Evolutionary conservation across 345 rosid genomes (phyloP).

Genomic region (Gossypioides kirkii): DNA sequence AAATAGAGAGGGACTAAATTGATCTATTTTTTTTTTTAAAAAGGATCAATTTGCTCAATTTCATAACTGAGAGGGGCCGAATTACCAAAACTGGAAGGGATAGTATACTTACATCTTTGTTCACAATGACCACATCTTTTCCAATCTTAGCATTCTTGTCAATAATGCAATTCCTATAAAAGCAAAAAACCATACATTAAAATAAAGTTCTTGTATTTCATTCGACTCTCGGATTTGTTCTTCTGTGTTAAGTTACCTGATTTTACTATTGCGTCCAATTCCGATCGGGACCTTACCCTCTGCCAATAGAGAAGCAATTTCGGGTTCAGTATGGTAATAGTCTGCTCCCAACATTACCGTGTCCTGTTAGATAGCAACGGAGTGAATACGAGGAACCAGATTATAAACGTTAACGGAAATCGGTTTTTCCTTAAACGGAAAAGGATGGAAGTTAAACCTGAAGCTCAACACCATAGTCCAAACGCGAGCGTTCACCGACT

Average conservation of each 20-base stretch:
- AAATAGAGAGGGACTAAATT: no score
- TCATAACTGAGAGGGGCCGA: no score
- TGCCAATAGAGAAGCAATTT: constrained; percentile 81
- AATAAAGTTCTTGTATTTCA: not conserved
- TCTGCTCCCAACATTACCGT: constrained; percentile 91
- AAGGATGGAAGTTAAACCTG: constrained; percentile 38
- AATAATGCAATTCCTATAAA: constrained; percentile 76
- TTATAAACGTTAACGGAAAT: not conserved
- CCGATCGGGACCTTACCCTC: constrained; percentile 88
- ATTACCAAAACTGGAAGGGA: not conserved
- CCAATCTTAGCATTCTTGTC: constrained; percentile 95
- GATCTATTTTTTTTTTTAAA: no score
- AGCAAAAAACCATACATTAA: constrained; percentile 6
- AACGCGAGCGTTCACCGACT: constrained; percentile 84
- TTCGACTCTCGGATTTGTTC: not conserved
- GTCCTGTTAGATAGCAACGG: constrained; percentile 42
- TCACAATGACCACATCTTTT: constrained; percentile 67
- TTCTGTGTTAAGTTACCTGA: constrained; percentile 38
- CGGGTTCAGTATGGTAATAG: constrained; percentile 83
- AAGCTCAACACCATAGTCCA: constrained; percentile 82
- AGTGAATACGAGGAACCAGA: not conserved
- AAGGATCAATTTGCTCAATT: no score
- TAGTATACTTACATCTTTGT: constrained; percentile 44
- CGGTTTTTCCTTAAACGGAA: not conserved
- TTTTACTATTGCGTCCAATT: constrained; percentile 74